Evolutionary conservation across 345 rosid genomes (phyloP), one percentile per base, ranked within the genome.

Genomic region (Euclidium syriacum): DNA sequence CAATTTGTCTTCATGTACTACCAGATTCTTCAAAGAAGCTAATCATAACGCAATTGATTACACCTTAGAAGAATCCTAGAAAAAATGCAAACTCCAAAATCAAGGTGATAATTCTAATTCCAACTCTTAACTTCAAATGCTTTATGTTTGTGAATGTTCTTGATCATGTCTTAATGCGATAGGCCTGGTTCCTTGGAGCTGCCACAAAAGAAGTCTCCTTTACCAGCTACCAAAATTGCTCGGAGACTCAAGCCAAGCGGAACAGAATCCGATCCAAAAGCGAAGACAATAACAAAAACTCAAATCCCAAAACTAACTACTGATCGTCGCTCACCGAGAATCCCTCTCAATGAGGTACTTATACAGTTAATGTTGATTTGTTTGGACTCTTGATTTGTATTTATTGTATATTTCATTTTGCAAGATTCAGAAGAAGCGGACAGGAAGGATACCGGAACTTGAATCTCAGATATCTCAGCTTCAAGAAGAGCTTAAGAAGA

Each of bases 401-500:
- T 29, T 47, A 3, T 14, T 39, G 9, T 42, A 32, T 50, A 4
- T 18, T 14, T 67, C 58, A 36, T 46, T 35, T 42, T 67, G 23
- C 22, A 71, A 70, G 57, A 60, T 69, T 40, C 75, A 84, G 83
- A 88, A 83, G 76, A 86, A 85, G 80, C 78, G 88, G 24, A 66
- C 74, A 3, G 65, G 80, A 65, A 83, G 42, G 68, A 62, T 82
- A 60, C 75, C 85, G 4, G 95, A 85, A 64, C 64, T 83, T 52
- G 96, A 85, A 66, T 70, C 81, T 14, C 94, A 83, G 78, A 62
- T 85, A 20, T 33, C 76, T 62, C 90, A 80, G 63, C 89, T 94
- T 58, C 92, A 83, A 73, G 92, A 81, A 65, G 97, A 87, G 54
- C 85, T 94, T n/a, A 90, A 80, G 73, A 94, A 79, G 75, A 75